A percentile compares a stretch with the other conserved stretches of the same genome.
phyloP scores from a whole-genome alignment of 371 early-diverging fungal genomes.

The Mortierella sp. region DNA sequence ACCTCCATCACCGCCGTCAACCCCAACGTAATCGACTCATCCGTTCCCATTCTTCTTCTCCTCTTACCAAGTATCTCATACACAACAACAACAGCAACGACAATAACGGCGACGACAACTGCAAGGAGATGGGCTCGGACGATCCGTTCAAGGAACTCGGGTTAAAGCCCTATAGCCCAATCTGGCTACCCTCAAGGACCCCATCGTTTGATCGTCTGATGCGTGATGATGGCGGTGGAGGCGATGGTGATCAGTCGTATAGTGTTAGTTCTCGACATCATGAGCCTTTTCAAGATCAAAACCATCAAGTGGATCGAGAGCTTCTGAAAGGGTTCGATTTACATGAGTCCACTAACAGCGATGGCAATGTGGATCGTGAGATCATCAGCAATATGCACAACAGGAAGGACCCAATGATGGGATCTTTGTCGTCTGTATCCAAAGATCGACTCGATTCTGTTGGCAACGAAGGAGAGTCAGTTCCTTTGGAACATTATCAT shows the following conservation, averaged over 20 bases:
- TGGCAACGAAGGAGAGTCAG: not conserved
- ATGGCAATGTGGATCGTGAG: not conserved
- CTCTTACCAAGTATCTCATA: not conserved
- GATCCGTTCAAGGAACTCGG: conserved; percentile 1
- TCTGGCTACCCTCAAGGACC: not conserved
- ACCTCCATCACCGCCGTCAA: not conserved
- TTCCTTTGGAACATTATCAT: not conserved
- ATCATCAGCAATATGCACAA: not conserved
- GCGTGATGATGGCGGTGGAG: no score
- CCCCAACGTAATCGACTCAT: not conserved
- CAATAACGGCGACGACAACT: no score
- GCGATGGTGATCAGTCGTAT: not conserved
- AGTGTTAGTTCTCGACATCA: not conserved
- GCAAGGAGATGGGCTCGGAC: not conserved
- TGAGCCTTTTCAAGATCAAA: not conserved
- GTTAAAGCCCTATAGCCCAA: not conserved
- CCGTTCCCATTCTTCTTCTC: not conserved
- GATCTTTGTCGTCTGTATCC: no score
- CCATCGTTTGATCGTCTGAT: not conserved
- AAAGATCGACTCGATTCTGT: no score
- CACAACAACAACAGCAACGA: no score
- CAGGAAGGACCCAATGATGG: not conserved
- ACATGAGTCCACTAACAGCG: not conserved
- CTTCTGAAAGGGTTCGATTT: not conserved
- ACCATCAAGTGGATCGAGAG: not conserved